Evolutionary conservation across 176 grass and related monocot species (phyloP).

Genomic region (Raddia guianensis): DNA sequence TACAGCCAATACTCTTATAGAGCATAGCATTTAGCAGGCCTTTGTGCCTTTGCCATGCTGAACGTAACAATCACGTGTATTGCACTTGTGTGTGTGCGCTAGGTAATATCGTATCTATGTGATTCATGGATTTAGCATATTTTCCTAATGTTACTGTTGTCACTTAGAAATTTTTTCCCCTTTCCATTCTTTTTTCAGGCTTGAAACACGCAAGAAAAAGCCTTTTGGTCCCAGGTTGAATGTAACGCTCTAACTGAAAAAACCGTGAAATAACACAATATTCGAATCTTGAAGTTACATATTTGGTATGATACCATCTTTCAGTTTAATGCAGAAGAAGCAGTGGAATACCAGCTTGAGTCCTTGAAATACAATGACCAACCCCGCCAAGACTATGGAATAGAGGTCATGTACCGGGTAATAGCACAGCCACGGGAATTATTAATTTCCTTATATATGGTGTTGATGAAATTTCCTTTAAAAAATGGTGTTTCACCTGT

Average conservation of each 20-base stretch:
- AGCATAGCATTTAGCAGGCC: not conserved
- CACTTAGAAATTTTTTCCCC: not conserved
- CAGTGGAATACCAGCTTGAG: slow-evolving; percentile 80
- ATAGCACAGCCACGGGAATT: slow-evolving; percentile 27
- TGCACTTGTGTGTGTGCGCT: not conserved
- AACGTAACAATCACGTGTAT: not conserved
- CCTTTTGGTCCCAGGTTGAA: slow-evolving; percentile 79
- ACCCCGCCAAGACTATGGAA: slow-evolving; percentile 80
- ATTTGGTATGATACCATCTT: slow-evolving; percentile 36
- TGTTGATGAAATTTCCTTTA: slow-evolving; percentile 14
- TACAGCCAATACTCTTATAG: not conserved
- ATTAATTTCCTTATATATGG: slow-evolving; percentile 4
- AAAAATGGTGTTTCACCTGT: slow-evolving; percentile 30
- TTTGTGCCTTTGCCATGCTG: not conserved
- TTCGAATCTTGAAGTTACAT: slow-evolving; percentile 10
- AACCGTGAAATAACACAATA: not conserved
- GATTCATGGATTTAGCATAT: slow-evolving; percentile 3
- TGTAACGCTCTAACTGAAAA: slow-evolving; percentile 61
- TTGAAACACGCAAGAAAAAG: slow-evolving; percentile 72
- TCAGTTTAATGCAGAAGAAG: slow-evolving; percentile 95
- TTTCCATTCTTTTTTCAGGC: slow-evolving; percentile 49
- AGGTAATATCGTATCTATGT: not conserved
- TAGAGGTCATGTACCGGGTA: slow-evolving; percentile 99
- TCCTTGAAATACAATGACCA: slow-evolving; percentile 92
- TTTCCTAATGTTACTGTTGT: slow-evolving; percentile 27